A percentile compares a stretch with the other conserved stretches of the same genome.
These are phyloP conservation scores for Podospora pseudopauciseta DNA, from an alignment of 495 filamentous ascomycete genomes.

Conservation along the genomic window DNA sequence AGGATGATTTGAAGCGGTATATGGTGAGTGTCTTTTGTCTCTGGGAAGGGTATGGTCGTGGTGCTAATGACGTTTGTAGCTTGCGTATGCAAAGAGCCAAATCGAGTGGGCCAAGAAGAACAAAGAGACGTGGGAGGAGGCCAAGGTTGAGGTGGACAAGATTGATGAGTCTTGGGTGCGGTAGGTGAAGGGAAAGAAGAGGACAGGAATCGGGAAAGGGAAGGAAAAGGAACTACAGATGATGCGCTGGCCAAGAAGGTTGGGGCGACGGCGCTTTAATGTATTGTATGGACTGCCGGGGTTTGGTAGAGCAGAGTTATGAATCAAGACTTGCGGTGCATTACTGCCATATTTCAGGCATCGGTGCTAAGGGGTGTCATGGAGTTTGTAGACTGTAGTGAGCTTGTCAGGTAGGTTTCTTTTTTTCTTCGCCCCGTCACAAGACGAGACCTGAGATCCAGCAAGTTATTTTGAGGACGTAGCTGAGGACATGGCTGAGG, in stretches of 20 bases:
- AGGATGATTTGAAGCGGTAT: constrained; percentile 86
- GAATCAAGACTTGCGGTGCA: not conserved
- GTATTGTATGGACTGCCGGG: not conserved
- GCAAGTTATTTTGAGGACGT: too few relatives aligned
- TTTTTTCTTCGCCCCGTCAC: too few relatives aligned
- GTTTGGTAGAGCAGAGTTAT: not conserved
- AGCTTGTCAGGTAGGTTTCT: too few relatives aligned
- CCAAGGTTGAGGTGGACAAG: constrained; percentile 86
- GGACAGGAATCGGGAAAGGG: not conserved
- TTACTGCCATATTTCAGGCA: not conserved
- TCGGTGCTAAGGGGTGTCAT: too few relatives aligned
- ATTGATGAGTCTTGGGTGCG: constrained; percentile 54
- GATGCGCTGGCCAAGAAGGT: not conserved
- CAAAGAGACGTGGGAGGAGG: constrained; percentile 93
- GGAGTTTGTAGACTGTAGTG: too few relatives aligned
- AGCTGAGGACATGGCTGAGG: too few relatives aligned
- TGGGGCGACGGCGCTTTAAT: not conserved
- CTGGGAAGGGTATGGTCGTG: not conserved
- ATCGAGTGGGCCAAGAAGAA: constrained; percentile 99
- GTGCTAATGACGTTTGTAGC: constrained; percentile 44
- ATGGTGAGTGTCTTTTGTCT: constrained; percentile 64
- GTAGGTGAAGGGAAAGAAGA: not conserved
- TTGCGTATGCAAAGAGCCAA: constrained; percentile 89
- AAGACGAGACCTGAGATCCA: too few relatives aligned
- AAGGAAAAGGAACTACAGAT: not conserved